Evolutionary conservation across 2,329 filamentous ascomycete species (phyloP).

Genomic region (Fusarium goolgardi): DNA sequence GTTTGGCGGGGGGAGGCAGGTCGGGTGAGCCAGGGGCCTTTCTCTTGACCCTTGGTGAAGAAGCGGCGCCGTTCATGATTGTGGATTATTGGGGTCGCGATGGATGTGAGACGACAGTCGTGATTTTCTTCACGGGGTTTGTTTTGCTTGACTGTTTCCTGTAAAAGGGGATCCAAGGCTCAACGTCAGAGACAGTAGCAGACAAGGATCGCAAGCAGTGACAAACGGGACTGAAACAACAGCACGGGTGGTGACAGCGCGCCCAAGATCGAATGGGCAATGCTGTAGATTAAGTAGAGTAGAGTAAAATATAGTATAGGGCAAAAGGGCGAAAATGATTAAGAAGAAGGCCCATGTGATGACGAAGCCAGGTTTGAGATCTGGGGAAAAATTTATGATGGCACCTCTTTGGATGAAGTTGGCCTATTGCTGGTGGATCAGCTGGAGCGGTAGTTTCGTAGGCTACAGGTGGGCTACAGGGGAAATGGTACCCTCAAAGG

Average conservation of each 20-base stretch:
- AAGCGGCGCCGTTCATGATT: constrained; percentile 59
- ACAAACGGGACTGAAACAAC: constrained; percentile 21
- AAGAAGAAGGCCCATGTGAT: constrained; percentile 50
- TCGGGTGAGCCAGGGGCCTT: constrained; percentile 61
- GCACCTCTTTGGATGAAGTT: constrained; percentile 31
- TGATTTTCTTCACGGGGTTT: constrained; percentile 19
- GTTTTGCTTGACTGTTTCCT: constrained; percentile 8
- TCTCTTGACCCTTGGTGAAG: constrained; percentile 61
- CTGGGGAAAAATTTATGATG: constrained; percentile 47
- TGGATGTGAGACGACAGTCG: constrained; percentile 7
- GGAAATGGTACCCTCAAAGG: constrained; percentile 37
- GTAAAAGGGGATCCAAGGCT: constrained; percentile 30
- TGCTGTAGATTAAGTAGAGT: constrained; percentile 25
- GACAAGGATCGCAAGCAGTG: constrained; percentile 39
- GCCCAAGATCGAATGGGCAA: constrained; percentile 40
- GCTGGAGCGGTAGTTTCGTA: constrained; percentile 29
- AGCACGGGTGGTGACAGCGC: constrained; percentile 43
- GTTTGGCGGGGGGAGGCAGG: constrained; percentile 52
- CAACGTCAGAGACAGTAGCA: constrained; percentile 19
- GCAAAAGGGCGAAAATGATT: constrained; percentile 8
- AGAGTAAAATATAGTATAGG: constrained; percentile 10
- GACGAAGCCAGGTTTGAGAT: constrained; percentile 35
- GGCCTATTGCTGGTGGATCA: constrained; percentile 21
- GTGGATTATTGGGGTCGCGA: constrained; percentile 14
- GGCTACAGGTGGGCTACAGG: constrained; percentile 25